These are phyloP conservation scores for Biscogniauxia mediterranea DNA, from an alignment of 2,329 filamentous ascomycete genomes.

Conservation along the genomic window DNA sequence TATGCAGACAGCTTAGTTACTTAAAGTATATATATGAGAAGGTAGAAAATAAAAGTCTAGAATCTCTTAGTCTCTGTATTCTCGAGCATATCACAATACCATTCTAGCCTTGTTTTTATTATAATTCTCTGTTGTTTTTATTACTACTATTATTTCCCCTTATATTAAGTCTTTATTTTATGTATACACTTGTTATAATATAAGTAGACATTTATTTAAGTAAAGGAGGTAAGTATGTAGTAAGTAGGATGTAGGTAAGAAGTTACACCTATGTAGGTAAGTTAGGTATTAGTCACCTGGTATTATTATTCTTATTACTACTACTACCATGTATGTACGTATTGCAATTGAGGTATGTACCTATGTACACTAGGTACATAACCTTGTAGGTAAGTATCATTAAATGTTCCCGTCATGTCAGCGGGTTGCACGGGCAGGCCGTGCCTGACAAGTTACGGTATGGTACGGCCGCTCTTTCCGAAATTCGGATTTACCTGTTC, in stretches of 20 bases:
- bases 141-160: no score
- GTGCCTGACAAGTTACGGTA: neutral
- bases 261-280: no score
- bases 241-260: neutral
- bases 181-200: no score
- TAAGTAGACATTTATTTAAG: no score
- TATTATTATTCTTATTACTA: neutral
- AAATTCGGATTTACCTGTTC: neutral
- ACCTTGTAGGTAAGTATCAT: neutral
- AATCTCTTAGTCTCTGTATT: neutral
- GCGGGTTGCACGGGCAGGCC: neutral
- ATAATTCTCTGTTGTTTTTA: no score
- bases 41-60: neutral
- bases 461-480: slow-evolving; percentile 3
- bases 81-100: no score
- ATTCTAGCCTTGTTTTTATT: no score
- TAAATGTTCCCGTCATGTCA: neutral
- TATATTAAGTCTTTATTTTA: no score
- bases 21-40: no score
- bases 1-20: no score
- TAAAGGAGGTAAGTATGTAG: neutral
- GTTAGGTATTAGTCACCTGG: neutral
- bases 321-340: neutral
- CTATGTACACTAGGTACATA: no score
- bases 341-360: no score